phyloP scores from a whole-genome alignment of 2,329 filamentous ascomycete species.

The Colletotrichum camelliae region DNA sequence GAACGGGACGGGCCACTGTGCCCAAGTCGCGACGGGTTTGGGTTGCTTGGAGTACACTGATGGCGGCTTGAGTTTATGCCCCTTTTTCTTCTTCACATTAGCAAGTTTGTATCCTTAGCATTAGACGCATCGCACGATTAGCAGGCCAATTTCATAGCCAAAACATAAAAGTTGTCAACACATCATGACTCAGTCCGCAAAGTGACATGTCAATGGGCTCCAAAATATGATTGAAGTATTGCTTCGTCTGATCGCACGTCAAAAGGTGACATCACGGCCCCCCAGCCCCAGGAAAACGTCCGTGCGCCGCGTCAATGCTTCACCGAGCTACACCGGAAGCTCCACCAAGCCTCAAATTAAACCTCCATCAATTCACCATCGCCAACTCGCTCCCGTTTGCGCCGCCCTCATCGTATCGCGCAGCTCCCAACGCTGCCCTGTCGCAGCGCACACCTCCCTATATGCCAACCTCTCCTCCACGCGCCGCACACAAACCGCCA shows the following conservation, averaged over 20 bases:
- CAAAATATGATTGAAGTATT: neutral
- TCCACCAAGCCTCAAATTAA: neutral
- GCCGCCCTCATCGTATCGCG: neutral
- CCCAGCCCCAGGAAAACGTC: neutral
- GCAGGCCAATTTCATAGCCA: neutral
- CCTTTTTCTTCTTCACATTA: slow-evolving; percentile 12
- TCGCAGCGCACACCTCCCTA: neutral
- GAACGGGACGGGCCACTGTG: slow-evolving; percentile 44
- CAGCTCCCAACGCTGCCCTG: neutral
- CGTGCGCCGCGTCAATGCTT: neutral
- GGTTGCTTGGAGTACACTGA: slow-evolving; percentile 64
- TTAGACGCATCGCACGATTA: slow-evolving; percentile 5
- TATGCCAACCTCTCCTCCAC: neutral
- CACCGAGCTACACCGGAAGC: slow-evolving; percentile 3
- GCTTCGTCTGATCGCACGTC: neutral
- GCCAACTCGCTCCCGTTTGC: neutral
- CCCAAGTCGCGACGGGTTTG: slow-evolving; percentile 51
- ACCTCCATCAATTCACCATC: neutral
- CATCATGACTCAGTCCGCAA: neutral
- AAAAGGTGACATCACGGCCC: slow-evolving; percentile 7
- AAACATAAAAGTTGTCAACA: neutral
- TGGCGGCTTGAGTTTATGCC: neutral
- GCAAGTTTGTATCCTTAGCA: neutral
- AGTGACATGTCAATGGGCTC: neutral
- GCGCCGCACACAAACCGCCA: neutral